phyloP scores from a whole-genome alignment of 2,329 filamentous ascomycete species.

The Claviceps purpurea region DNA sequence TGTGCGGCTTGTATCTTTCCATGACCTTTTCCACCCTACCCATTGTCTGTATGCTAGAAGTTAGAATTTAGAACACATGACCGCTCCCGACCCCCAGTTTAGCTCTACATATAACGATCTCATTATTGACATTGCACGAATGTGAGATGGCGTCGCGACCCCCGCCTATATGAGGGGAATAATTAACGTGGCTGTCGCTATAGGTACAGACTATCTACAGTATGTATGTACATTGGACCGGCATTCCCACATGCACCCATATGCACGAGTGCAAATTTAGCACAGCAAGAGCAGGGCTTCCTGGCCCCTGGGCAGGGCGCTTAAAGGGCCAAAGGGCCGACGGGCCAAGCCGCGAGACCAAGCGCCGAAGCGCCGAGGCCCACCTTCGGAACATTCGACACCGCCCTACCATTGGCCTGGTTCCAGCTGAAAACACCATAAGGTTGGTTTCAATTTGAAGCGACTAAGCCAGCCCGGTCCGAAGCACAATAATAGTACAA shows the following conservation, averaged over 20 bases:
- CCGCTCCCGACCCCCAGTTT: too few relatives aligned
- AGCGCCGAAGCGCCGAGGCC: neutral
- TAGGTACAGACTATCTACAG: too few relatives aligned
- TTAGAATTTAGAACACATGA: too few relatives aligned
- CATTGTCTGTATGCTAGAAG: too few relatives aligned
- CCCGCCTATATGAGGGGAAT: too few relatives aligned
- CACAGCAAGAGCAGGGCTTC: neutral
- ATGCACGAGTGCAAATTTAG: neutral
- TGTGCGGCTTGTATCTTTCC: neutral
- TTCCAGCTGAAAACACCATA: neutral
- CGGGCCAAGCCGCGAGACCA: constrained; percentile 2
- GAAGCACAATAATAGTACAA: neutral
- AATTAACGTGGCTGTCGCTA: too few relatives aligned
- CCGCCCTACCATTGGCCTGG: neutral
- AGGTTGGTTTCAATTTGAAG: neutral
- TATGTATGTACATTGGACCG: neutral
- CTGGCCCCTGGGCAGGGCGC: neutral
- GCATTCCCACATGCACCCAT: neutral
- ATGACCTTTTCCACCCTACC: too few relatives aligned
- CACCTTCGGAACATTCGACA: neutral
- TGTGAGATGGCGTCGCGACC: too few relatives aligned
- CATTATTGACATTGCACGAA: too few relatives aligned
- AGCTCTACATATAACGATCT: too few relatives aligned
- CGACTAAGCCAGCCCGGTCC: neutral
- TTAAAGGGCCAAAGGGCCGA: constrained; percentile 1